A percentile compares a stretch with the other conserved stretches of the same genome.
Conservation (phyloP, 108 stramenopile genomes). For the Schizochytrium sp. region DNA sequence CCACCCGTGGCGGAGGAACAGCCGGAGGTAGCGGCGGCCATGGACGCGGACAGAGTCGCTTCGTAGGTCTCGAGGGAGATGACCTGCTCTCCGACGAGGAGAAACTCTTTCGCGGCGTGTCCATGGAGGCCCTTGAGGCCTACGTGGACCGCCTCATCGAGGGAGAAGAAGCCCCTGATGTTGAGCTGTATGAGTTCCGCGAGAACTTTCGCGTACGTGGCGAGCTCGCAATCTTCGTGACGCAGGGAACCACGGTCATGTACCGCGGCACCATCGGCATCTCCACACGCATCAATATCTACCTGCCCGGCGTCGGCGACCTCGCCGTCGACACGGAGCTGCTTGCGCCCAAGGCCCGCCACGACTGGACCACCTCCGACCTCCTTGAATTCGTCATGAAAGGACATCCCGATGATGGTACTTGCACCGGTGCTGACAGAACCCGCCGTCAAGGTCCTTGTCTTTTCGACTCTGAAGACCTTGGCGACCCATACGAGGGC, state of each 20-base stretch:
- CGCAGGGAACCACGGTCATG: neutral
- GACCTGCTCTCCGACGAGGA: neutral
- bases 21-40: neutral
- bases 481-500: slow-evolving; percentile 1
- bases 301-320: neutral
- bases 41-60: neutral
- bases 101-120: neutral
- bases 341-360: neutral
- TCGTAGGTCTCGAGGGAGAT: neutral
- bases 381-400: neutral
- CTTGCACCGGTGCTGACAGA: neutral
- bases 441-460: neutral
- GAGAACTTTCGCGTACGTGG: neutral
- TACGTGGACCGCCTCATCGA: neutral
- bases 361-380: neutral
- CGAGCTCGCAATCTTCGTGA: neutral
- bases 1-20: no score
- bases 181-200: neutral
- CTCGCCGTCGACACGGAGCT: neutral
- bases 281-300: neutral
- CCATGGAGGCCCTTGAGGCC: neutral
- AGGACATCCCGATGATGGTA: neutral
- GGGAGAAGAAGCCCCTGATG: neutral
- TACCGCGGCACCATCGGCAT: neutral
- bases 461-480: neutral